Conservation (phyloP, 2,329 filamentous ascomycete species). For the Ophiocordyceps sinensis region DNA sequence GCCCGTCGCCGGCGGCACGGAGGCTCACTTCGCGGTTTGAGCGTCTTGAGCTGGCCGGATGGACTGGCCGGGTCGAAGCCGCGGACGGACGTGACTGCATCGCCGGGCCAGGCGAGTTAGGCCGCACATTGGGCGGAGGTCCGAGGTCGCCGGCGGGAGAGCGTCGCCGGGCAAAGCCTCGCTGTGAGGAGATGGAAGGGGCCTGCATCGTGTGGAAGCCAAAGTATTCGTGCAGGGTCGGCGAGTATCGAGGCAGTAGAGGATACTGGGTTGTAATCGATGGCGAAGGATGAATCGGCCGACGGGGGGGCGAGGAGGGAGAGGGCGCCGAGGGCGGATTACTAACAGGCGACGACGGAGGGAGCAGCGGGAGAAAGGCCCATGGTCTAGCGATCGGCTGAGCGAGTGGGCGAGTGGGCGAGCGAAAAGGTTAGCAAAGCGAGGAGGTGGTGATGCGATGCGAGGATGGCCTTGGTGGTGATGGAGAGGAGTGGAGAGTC, state of each 20-base stretch:
- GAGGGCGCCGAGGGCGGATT: too few relatives aligned
- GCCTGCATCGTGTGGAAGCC: conserved; percentile 27
- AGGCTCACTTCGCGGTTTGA: conserved; percentile 14
- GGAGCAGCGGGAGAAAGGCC: too few relatives aligned
- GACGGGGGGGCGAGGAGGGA: too few relatives aligned
- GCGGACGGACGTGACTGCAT: conserved; percentile 50
- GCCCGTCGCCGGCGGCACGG: neutral
- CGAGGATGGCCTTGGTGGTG: neutral
- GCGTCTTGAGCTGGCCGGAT: conserved; percentile 16
- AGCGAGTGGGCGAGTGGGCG: neutral
- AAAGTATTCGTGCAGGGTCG: conserved; percentile 4
- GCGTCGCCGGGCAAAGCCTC: conserved; percentile 39
- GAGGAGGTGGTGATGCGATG: neutral
- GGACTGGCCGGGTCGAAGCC: conserved; percentile 50
- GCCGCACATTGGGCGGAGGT: conserved; percentile 40
- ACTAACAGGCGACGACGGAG: too few relatives aligned
- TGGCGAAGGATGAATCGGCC: too few relatives aligned
- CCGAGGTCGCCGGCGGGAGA: conserved; percentile 49
- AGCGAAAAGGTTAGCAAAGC: neutral
- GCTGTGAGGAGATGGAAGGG: conserved; percentile 30
- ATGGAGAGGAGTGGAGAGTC: neutral
- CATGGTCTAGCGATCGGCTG: too few relatives aligned
- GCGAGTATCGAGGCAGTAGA: neutral
- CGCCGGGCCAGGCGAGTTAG: conserved; percentile 47
- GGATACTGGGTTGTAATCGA: neutral